Evolutionary conservation across 106 monocot genomes (phyloP).

Genomic region (Chionographis japonica): DNA sequence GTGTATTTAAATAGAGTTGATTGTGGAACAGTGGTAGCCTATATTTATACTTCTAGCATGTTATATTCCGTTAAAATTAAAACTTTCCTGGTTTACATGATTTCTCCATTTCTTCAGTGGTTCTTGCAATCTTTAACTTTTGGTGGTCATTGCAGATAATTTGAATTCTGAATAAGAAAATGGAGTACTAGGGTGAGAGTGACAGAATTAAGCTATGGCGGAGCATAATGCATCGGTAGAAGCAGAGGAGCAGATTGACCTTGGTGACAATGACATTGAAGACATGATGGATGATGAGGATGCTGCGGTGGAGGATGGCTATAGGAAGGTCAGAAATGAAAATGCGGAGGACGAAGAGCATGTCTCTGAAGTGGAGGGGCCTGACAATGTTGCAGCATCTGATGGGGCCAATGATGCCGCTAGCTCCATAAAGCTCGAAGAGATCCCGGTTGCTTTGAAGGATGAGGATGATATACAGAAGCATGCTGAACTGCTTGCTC

Average conservation of each 20-base stretch:
- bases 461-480: conserved; percentile 61
- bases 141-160: no score
- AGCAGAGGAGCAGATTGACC: conserved; percentile 83
- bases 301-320: conserved; percentile 14
- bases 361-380: conserved; percentile 24
- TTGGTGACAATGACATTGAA: conserved; percentile 93
- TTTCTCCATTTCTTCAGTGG: no score
- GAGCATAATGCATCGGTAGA: conserved; percentile 49
- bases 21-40: no score
- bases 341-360: conserved; percentile 10
- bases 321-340: conserved; percentile 17
- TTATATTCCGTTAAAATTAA: no score
- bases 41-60: no score
- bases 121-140: no score
- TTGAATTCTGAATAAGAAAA: no score
- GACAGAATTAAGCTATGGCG: conserved; percentile 33
- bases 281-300: conserved; percentile 94
- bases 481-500: conserved; percentile 65
- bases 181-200: conserved; percentile 3
- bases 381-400: conserved; percentile 24
- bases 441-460: conserved; percentile 14
- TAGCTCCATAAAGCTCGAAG: conserved; percentile 21
- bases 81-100: no score
- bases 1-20: no score
- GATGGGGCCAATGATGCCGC: conserved; percentile 26